These are phyloP conservation scores for Yarrowia hollandica DNA, from an alignment of 805 yeast species.

Conservation along the genomic window DNA sequence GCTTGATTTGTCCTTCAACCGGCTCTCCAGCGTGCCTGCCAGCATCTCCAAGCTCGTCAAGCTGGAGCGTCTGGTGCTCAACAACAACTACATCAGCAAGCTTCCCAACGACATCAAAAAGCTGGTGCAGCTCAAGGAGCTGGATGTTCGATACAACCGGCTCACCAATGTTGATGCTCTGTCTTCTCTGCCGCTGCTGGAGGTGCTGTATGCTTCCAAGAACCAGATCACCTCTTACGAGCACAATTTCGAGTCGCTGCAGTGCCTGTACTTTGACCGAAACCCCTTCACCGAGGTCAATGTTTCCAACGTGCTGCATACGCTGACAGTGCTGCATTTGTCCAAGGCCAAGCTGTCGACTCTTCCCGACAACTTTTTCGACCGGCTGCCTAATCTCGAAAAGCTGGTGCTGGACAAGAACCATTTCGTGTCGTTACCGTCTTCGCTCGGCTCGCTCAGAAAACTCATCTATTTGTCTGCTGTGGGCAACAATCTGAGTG, in stretches of 20 bases:
- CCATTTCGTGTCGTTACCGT: constrained; percentile 74
- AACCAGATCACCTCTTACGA: constrained; percentile 72
- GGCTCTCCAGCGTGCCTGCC: constrained; percentile 59
- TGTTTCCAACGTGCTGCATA: constrained; percentile 53
- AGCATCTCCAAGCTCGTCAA: constrained; percentile 59
- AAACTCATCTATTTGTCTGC: constrained; percentile 67
- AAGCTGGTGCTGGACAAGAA: constrained; percentile 76
- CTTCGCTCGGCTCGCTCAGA: constrained; percentile 58
- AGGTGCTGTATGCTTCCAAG: constrained; percentile 71
- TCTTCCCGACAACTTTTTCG: constrained; percentile 63
- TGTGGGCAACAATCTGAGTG: constrained; percentile 70
- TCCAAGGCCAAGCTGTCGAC: constrained; percentile 80
- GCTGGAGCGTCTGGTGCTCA: constrained; percentile 67
- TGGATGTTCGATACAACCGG: constrained; percentile 74
- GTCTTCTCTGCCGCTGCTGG: constrained; percentile 59
- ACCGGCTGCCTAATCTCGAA: constrained; percentile 64
- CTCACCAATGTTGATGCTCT: constrained; percentile 55
- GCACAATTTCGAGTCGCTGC: constrained; percentile 60
- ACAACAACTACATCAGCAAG: constrained; percentile 65
- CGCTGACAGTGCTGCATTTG: constrained; percentile 70
- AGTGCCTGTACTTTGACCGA: constrained; percentile 70
- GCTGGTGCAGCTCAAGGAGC: constrained; percentile 59
- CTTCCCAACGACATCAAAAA: constrained; percentile 56
- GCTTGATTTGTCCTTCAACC: constrained; percentile 81
- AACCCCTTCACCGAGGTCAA: constrained; percentile 78